Base-by-base conservation (phyloP, 768 basidiomycete genomes). In the Boletus rubropictus region DNA sequence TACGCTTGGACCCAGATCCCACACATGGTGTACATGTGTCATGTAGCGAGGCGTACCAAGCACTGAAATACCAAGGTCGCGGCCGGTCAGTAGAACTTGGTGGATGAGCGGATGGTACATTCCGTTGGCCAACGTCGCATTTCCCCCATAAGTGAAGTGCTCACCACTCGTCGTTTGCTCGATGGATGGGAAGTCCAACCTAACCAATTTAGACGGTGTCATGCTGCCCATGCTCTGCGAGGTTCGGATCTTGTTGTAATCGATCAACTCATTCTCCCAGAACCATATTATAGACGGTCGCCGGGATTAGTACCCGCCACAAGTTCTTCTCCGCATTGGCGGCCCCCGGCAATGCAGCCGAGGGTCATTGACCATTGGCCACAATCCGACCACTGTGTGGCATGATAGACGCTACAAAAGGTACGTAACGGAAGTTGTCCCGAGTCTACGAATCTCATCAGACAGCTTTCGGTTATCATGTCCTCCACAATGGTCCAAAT, bases 1-100 rank as follows among this genome's bases (percentile, higher is more conserved):
- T 59, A 58, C 47, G 32, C 43, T 28, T 12, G 27, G 42, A 45
- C 11, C 52, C 32, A 51, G 56, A 35, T 50, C 25, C 24, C 44
- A 39, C 22, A 14, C 29, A 50, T 44, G 50, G 48, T 45, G 36
- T 32, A 42, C 37, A 22, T 53, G 58, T 33, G 38, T 47, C 38
- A 25, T 18, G 20, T 29, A 15, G 34, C 20, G 42, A 44, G 53
- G 43, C 40, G 17, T 10, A 34, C 27, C 18, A 28, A 45, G 34
- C 38, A 39, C 27, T 39, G 12, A 32, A 8, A 43, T 29, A 28
- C 42, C 22, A 38, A 21, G 32, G 7, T 18, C 21, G 3, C 4
- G 24, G 32, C 5, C 11, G 9, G 31, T 22, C 17, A n/a, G 29
- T 24, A 11, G 31, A 17, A 33, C 32, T 33, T 33, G 22, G 17